Conservation (phyloP, 2,329 filamentous ascomycete genomes). For the Verticillium albo-atrum region DNA sequence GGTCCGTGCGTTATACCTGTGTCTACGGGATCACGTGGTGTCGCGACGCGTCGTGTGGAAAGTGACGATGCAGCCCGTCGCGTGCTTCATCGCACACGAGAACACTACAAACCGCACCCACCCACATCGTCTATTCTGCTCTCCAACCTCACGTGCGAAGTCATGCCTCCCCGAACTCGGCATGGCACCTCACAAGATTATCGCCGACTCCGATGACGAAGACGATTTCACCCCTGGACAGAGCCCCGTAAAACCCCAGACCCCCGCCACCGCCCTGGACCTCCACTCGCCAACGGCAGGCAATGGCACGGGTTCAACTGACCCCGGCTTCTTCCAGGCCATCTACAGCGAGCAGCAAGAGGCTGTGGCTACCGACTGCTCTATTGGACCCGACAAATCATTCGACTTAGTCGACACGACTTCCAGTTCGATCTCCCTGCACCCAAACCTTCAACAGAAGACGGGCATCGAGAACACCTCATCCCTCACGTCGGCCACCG, state of each 20-base stretch:
- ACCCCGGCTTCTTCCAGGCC: slow-evolving; percentile 41
- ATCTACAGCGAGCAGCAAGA: slow-evolving; percentile 42
- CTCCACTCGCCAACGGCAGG: slow-evolving; percentile 6
- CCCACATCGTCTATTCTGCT: too few species aligned
- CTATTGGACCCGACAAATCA: background rate
- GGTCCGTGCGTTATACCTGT: background rate
- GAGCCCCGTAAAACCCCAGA: slow-evolving; percentile 6
- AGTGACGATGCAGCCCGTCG: too few species aligned
- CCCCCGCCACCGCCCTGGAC: background rate
- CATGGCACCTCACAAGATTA: slow-evolving; percentile 10
- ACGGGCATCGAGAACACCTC: slow-evolving; percentile 3
- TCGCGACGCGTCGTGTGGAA: too few species aligned
- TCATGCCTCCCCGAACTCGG: background rate
- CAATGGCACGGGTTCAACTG: slow-evolving; percentile 36
- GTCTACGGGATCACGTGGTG: too few species aligned
- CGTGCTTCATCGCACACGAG: too few species aligned
- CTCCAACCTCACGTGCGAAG: background rate
- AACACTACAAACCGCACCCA: too few species aligned
- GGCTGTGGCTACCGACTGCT: background rate
- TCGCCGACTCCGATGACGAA: slow-evolving; percentile 14
- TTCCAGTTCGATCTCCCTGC: background rate
- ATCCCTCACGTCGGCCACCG: slow-evolving; percentile 21
- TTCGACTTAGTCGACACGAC: background rate
- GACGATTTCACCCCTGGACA: slow-evolving; percentile 6
- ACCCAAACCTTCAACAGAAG: background rate